Evolutionary conservation across 129 eudicot species (phyloP).

Genomic region (Flaveria linearis): DNA sequence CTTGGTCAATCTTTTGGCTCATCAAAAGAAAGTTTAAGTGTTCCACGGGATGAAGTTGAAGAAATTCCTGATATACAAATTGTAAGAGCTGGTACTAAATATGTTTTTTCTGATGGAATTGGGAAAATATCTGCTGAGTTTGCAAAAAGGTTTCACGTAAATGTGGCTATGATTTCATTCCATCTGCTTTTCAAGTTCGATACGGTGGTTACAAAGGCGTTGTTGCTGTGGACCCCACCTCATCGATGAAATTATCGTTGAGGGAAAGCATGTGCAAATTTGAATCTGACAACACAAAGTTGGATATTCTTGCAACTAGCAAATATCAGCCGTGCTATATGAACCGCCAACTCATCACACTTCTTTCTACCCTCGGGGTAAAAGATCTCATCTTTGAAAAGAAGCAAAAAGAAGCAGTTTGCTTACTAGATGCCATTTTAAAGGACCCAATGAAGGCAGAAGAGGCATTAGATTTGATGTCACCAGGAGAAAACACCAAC

Average conservation of each 20-base stretch:
- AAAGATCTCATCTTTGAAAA: conserved; percentile 56
- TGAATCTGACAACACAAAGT: conserved; percentile 54
- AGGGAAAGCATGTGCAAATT: conserved; percentile 77
- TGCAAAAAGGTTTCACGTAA: conserved; percentile 61
- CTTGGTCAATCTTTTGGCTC: conserved; percentile 90
- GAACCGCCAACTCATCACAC: conserved; percentile 74
- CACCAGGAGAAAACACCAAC: conserved; percentile 79
- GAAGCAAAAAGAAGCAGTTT: conserved; percentile 71
- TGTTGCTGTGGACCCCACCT: conserved; percentile 70
- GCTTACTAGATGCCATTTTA: conserved; percentile 56
- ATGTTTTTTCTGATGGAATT: conserved; percentile 82
- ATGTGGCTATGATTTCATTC: conserved; percentile 54
- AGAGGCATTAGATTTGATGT: conserved; percentile 76
- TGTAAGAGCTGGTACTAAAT: conserved; percentile 30
- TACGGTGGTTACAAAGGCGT: conserved; percentile 90
- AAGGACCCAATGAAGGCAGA: conserved; percentile 59
- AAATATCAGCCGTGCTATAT: conserved; percentile 79
- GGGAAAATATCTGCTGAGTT: conserved; percentile 76
- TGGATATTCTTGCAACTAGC: conserved; percentile 66
- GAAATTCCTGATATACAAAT: conserved; percentile 48
- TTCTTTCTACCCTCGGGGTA: conserved; percentile 79
- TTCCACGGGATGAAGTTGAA: conserved; percentile 53
- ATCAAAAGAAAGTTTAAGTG: conserved; percentile 72
- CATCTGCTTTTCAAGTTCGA: conserved; percentile 80
- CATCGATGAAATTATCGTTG: conserved; percentile 53